Percentiles rank a stretch among this genome's conserved stretches.
phyloP scores from a whole-genome alignment of 306 rosid genomes.

The Potentilla sterilis region DNA sequence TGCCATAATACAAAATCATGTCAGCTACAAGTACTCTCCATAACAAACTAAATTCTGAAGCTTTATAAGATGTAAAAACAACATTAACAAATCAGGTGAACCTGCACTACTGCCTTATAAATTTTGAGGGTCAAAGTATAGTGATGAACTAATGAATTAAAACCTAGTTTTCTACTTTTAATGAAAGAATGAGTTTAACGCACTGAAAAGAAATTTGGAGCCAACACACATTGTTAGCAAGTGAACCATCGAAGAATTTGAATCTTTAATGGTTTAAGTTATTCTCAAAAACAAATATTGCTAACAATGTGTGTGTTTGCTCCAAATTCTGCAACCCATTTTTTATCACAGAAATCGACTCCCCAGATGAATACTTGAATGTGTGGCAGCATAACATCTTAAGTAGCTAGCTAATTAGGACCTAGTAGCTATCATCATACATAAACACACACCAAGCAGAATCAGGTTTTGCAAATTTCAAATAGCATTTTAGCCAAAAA shows the following conservation, averaged over 20 bases:
- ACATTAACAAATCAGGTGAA: background rate
- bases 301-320: no score
- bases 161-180: background rate
- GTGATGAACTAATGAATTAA: background rate
- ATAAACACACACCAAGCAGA: background rate
- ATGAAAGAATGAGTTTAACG: background rate
- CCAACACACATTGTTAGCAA: background rate
- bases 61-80: background rate
- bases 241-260: background rate
- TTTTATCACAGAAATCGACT: background rate
- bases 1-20: slow-evolving; percentile 8
- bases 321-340: background rate
- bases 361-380: background rate
- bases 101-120: background rate
- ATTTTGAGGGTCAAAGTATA: background rate
- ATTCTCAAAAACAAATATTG: no score
- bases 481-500: background rate
- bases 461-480: background rate
- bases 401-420: background rate
- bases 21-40: slow-evolving; percentile 4
- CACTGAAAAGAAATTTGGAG: background rate
- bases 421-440: background rate
- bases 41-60: background rate
- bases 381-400: background rate
- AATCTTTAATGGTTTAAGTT: no score